Evolutionary conservation across 1,139 yeast genomes (phyloP).

Genomic region (Lodderomyces jiufengensis): DNA sequence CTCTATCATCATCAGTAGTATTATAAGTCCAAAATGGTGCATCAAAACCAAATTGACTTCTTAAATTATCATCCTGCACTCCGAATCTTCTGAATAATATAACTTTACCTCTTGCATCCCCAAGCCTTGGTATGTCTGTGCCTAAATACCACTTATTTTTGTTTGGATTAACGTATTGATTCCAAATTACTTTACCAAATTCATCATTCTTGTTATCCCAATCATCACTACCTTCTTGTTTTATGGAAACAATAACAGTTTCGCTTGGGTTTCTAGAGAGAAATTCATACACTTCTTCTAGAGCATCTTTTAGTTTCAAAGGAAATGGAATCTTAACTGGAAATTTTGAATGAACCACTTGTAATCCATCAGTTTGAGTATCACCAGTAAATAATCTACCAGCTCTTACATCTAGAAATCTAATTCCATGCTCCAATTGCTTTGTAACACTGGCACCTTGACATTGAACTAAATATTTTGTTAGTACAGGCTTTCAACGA

Average conservation of each 20-base stretch:
- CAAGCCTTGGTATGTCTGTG: conserved; percentile 52
- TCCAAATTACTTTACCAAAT: conserved; percentile 64
- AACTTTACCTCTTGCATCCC: conserved; percentile 65
- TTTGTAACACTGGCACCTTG: conserved; percentile 60
- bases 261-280: conserved; percentile 53
- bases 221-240: conserved; percentile 68
- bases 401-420: conserved; percentile 68
- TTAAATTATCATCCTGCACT: conserved; percentile 44
- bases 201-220: conserved; percentile 66
- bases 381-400: conserved; percentile 54
- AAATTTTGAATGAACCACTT: conserved; percentile 73
- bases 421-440: conserved; percentile 68
- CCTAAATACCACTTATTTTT: conserved; percentile 62
- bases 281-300: conserved; percentile 59
- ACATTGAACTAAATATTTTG: conserved; percentile 79
- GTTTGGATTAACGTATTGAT: conserved; percentile 48
- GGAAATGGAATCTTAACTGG: conserved; percentile 66
- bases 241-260: conserved; percentile 63
- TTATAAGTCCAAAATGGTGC: conserved; percentile 70
- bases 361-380: conserved; percentile 41
- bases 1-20: conserved; percentile 63
- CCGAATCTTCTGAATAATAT: conserved; percentile 71
- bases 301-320: conserved; percentile 43
- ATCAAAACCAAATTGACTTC: conserved; percentile 56
- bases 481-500: too few species aligned